Evolutionary conservation across 2,329 filamentous ascomycete genomes (phyloP).

Genomic region (Alternaria atra): DNA sequence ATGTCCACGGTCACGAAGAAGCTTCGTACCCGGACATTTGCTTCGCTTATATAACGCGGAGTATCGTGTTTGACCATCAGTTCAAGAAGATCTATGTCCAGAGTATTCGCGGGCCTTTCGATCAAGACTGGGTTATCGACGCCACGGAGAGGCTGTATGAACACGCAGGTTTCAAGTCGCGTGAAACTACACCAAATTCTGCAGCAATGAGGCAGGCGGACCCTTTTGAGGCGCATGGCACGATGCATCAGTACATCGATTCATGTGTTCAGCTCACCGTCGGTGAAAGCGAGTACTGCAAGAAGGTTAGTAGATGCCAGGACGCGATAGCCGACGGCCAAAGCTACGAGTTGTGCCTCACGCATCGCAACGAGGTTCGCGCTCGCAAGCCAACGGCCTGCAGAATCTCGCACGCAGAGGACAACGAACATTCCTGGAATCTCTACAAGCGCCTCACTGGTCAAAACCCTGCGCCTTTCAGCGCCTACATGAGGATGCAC

Average conservation of each 20-base stretch:
- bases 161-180: conserved; percentile 39
- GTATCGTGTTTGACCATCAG: conserved; percentile 78
- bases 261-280: conserved; percentile 28
- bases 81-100: conserved; percentile 72
- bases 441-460: conserved; percentile 75
- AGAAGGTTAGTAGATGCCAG: conserved; percentile 74
- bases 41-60: conserved; percentile 78
- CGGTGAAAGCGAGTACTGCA: conserved; percentile 63
- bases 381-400: conserved; percentile 35
- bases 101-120: conserved; percentile 61
- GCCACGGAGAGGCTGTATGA: conserved; percentile 41
- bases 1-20: conserved; percentile 56
- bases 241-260: conserved; percentile 39
- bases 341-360: conserved; percentile 87
- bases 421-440: conserved; percentile 63
- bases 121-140: conserved; percentile 59
- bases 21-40: conserved; percentile 70
- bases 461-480: conserved; percentile 83
- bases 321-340: conserved; percentile 77
- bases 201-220: conserved; percentile 35
- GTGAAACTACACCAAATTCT: conserved; percentile 41
- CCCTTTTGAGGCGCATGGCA: conserved; percentile 43
- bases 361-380: conserved; percentile 73
- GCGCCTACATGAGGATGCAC: conserved; percentile 77
- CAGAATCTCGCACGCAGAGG: conserved; percentile 41